Evolutionary conservation across 139 green algal genomes (phyloP).

Genomic region (Haematococcus lacustris): DNA sequence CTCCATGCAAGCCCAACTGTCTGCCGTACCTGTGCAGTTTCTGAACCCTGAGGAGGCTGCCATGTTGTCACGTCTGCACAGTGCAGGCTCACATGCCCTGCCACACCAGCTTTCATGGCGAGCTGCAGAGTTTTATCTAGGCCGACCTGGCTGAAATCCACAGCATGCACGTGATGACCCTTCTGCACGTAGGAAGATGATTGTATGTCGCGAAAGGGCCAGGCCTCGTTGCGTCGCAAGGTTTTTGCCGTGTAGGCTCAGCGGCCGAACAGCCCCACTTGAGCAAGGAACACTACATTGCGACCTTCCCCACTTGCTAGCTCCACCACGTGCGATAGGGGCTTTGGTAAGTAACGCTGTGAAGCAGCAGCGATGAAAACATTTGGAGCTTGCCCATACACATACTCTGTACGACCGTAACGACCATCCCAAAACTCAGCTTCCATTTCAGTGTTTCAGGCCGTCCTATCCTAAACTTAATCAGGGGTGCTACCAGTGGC

Average conservation of each 20-base stretch:
- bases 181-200: background rate
- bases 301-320: conserved; percentile 16
- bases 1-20: no score
- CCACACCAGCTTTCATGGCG: no score
- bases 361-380: conserved; percentile 1
- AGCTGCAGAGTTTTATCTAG: conserved; percentile 16
- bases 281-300: conserved; percentile 14
- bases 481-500: no score
- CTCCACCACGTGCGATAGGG: conserved; percentile 9
- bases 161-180: conserved; percentile 10
- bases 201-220: background rate
- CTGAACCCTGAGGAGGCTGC: no score
- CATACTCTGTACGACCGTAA: background rate
- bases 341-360: conserved; percentile 1
- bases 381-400: conserved; percentile 13
- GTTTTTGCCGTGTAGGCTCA: background rate
- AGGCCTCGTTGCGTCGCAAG: background rate
- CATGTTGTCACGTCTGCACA: no score
- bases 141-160: conserved; percentile 10
- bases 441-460: no score
- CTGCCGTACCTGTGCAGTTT: no score
- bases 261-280: background rate
- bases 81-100: no score
- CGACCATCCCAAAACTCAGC: no score
- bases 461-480: no score